phyloP scores from a whole-genome alignment of 768 basidiomycete genomes.

The Phallus indusiatus region DNA sequence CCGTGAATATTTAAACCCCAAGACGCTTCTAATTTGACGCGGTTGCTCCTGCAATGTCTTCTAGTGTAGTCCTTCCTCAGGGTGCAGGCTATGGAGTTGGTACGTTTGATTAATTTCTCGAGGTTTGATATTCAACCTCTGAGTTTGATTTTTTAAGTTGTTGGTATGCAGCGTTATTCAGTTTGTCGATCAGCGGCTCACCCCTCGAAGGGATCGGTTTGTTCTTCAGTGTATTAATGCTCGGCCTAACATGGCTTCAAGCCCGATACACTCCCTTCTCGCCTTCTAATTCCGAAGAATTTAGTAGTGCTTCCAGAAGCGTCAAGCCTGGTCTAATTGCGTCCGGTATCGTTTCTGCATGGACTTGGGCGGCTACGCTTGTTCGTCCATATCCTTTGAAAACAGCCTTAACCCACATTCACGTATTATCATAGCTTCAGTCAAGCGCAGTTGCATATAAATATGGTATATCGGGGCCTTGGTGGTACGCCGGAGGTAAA shows the following conservation, averaged over 20 bases:
- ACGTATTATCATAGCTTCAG: constrained; percentile 57
- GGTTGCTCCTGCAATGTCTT: constrained; percentile 6
- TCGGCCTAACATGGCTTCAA: constrained; percentile 70
- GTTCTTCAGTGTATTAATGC: constrained; percentile 80
- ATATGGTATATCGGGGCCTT: constrained; percentile 77
- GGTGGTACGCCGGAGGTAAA: constrained; percentile 91
- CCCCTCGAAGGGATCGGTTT: constrained; percentile 61
- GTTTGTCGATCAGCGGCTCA: not conserved
- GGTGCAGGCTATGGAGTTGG: constrained; percentile 83
- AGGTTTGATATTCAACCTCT: not conserved
- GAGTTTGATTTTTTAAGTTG: constrained; percentile 26
- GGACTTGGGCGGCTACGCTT: constrained; percentile 83
- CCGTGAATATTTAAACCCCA: not conserved
- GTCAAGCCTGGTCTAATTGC: constrained; percentile 91
- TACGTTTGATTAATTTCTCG: constrained; percentile 22
- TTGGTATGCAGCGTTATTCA: constrained; percentile 29
- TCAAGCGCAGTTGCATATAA: constrained; percentile 79
- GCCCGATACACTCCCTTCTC: constrained; percentile 77
- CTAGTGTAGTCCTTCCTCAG: constrained; percentile 47
- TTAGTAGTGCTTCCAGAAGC: constrained; percentile 70
- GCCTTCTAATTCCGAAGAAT: constrained; percentile 73
- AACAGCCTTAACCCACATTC: constrained; percentile 8
- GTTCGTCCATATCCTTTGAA: constrained; percentile 25
- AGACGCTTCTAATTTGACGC: not conserved
- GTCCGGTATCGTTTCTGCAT: constrained; percentile 85